These are phyloP conservation scores for Xylaria arbuscula DNA, from an alignment of 2,329 filamentous ascomycete genomes.

Conservation along the genomic window DNA sequence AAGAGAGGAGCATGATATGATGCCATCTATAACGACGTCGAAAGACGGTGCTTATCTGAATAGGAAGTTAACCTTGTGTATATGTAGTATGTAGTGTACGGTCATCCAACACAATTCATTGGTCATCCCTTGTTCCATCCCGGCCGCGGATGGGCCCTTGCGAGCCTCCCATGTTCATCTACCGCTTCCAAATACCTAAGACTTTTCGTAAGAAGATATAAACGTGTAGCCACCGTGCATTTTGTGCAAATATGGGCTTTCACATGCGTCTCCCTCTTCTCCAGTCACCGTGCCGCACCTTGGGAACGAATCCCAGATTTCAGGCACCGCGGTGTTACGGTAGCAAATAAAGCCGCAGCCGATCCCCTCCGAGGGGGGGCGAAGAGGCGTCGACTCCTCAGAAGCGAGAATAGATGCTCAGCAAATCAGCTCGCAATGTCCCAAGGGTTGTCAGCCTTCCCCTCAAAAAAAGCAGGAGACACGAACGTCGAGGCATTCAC, in stretches of 20 bases:
- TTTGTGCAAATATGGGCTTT: neutral
- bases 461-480: neutral
- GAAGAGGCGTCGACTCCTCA: constrained; percentile 23
- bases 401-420: constrained; percentile 5
- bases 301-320: constrained; percentile 5
- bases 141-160: constrained; percentile 7
- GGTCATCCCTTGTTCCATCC: neutral
- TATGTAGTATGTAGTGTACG: too few species aligned
- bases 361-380: constrained; percentile 4
- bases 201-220: constrained; percentile 8
- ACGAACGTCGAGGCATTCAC: constrained; percentile 20
- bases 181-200: neutral
- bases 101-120: neutral
- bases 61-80: constrained; percentile 5
- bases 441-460: constrained; percentile 27
- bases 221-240: neutral
- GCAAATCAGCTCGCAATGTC: constrained; percentile 22
- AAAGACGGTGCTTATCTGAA: constrained; percentile 14
- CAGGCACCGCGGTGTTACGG: constrained; percentile 13
- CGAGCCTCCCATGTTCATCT: constrained; percentile 9
- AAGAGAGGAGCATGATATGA: constrained; percentile 14
- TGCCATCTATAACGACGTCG: constrained; percentile 8
- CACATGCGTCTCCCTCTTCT: constrained; percentile 13
- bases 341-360: constrained; percentile 18
- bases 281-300: constrained; percentile 17